Evolutionary conservation across 441 rosid genomes (phyloP).

Genomic region (Gossypium schwendimanii): DNA sequence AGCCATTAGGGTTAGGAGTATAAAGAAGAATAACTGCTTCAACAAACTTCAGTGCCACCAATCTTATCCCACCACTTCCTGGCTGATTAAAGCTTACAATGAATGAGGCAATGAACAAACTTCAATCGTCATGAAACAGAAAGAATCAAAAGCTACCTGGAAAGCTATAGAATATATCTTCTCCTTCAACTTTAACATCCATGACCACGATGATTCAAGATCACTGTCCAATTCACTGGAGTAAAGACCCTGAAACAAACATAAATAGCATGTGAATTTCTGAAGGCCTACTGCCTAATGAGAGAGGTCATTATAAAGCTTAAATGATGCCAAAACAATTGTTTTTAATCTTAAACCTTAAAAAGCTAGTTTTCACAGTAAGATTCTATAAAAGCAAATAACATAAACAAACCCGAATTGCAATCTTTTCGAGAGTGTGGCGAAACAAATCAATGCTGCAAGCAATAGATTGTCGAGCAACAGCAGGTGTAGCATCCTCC

Average conservation of each 20-base stretch:
- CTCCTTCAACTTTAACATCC: conserved; percentile 84
- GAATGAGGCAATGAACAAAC: conserved; percentile 26
- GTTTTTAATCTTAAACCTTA: neutral
- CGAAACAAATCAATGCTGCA: conserved; percentile 63
- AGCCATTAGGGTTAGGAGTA: conserved; percentile 76
- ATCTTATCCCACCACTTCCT: conserved; percentile 74
- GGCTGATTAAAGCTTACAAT: conserved; percentile 41
- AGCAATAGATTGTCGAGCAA: conserved; percentile 76
- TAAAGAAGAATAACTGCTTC: conserved; percentile 85
- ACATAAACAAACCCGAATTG: conserved; percentile 47
- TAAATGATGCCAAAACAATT: neutral
- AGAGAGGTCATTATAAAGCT: neutral
- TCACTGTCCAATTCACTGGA: conserved; percentile 59
- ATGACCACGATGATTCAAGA: conserved; percentile 75
- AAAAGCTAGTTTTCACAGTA: neutral
- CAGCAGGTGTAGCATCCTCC: conserved; percentile 81
- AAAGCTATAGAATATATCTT: conserved; percentile 71
- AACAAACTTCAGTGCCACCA: conserved; percentile 80
- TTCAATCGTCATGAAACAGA: conserved; percentile 1
- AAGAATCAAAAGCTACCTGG: conserved; percentile 42
- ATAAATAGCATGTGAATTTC: neutral
- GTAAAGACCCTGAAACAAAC: conserved; percentile 55
- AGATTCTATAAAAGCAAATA: neutral
- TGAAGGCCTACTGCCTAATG: neutral
- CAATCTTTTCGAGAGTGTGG: conserved; percentile 52